Evolutionary conservation across 2,329 filamentous ascomycete species (phyloP), one percentile per base, ranked within the genome.

Genomic region (Phialophora macrospora): DNA sequence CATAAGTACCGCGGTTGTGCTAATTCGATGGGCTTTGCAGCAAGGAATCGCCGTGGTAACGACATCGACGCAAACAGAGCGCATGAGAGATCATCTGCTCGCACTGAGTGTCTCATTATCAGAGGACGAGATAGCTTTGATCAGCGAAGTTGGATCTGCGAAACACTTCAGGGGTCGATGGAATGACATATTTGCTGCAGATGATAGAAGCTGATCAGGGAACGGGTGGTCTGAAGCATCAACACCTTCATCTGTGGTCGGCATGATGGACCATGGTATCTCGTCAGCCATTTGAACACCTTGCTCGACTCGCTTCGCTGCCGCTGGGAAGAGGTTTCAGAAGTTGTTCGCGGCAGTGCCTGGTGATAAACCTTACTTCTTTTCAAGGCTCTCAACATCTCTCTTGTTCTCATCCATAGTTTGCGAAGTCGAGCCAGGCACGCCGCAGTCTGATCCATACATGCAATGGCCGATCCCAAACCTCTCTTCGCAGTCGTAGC

Each of bases 111-210:
- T 24, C 22, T 44, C 51, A 8, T 32, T 62, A 30, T 9, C 49
- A 20, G 34, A 55, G 22, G 32, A 62, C 11, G 59, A 62, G n/a
- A 24, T 55, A 26, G 48, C 49, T 26, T 26, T 62, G 22, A 32
- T 62, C 51, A 62, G 59, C 28, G n/a, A 30, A 24, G 14, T 62
- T 22, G 59, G 59, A 34, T 38, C 38, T 12, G 22, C 54, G 24
- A 62, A 62, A 20, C 59, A 62, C 44, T 62, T 62, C 59, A 55
- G 59, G 20, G 59, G 32, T 17, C 30, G 59, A 14, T 62, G 59
- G 59, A 62, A 62, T 32, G 51, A 62, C 30, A 62, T 24, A 30
- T 62, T 62, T 55, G 59, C 59, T 30, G 32, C 59, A 24, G 59
- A 55, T 7, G 49, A 55, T 24, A 54, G 59, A 30, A 62, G 34